Evolutionary conservation across 1,284 basidiomycete genomes (phyloP), one percentile per base, ranked within the genome.

Genomic region (Moesziomyces globuligerus): DNA sequence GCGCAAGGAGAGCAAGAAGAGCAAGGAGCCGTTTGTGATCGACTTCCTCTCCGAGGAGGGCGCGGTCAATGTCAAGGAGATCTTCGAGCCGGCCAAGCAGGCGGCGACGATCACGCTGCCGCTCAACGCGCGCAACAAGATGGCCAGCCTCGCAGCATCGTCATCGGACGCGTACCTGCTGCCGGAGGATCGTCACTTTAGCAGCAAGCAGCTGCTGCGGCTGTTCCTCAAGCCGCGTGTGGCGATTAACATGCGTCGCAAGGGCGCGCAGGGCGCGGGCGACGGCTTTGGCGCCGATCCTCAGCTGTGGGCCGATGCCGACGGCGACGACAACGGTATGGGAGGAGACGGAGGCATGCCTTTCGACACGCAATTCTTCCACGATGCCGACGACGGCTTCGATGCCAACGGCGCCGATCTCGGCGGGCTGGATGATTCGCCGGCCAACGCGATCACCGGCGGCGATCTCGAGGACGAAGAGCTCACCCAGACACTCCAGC

Each of bases 101-200:
- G 54, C 73, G 7, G 54, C 68, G 2, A 46, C 79, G 83, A 84
- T 49, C 87, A 81, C 65, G 72, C 79, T 53, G 83, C 84, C 72
- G 83, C 84, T 62, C 74, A 79, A 32, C 81, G 85, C 53, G 13
- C 48, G 65, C 36, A 49, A 54, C 18, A 66, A 66, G 44, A 69
- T 72, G 39, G 89, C 91, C 56, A 65, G 46, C 46, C 44, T 55
- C 13, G 55, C 67, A 25, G 59, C 59, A 1, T 48, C 65, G 7
- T 69, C 66, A 4, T 56, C 61, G 13, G 68, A 71, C n/a, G 61
- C 92, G 58, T 90, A 93, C 78, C 87, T 89, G 8, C 86, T 98
- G 46, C 95, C 95, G 1, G 93, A 97, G 76, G 95, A 99, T 83
- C 96, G 95, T 89, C 95, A 98, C 83, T 99, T 98, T 82, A 91